Evolutionary conservation across 2,329 filamentous ascomycete genomes (phyloP).

Genomic region (Exophiala xenobiotica): DNA sequence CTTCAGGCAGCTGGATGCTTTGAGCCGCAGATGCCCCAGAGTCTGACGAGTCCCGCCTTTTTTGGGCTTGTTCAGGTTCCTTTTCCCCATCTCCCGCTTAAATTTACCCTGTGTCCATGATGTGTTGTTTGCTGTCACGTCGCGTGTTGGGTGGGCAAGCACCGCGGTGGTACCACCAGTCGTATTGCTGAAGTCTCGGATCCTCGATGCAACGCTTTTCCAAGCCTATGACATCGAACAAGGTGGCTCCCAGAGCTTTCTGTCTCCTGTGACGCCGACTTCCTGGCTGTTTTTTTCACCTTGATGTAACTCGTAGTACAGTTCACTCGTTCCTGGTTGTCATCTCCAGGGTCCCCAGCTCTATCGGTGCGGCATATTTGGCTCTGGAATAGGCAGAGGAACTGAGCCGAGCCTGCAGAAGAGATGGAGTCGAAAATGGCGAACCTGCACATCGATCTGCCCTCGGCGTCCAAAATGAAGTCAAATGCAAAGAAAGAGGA

Average conservation of each 20-base stretch:
- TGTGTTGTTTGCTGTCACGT: too few species aligned
- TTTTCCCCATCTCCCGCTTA: background rate
- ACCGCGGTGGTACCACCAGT: conserved; percentile 2
- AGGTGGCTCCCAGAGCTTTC: conserved; percentile 8
- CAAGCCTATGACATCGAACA: conserved; percentile 14
- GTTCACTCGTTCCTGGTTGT: conserved; percentile 1
- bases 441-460: conserved; percentile 23
- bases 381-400: too few species aligned
- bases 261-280: conserved; percentile 5
- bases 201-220: conserved; percentile 7
- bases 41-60: background rate
- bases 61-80: background rate
- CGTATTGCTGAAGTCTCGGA: background rate
- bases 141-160: background rate
- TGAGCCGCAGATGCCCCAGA: background rate
- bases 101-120: background rate
- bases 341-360: background rate
- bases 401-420: too few species aligned
- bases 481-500: conserved; percentile 32
- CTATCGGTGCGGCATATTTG: background rate
- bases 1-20: background rate
- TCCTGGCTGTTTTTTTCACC: background rate
- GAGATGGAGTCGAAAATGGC: conserved; percentile 26
- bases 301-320: background rate
- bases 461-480: conserved; percentile 28